A percentile compares a stretch with the other conserved stretches of the same genome.
Conservation (phyloP, 1,139 yeast genomes). For the Debaryomyces subglobosus region DNA sequence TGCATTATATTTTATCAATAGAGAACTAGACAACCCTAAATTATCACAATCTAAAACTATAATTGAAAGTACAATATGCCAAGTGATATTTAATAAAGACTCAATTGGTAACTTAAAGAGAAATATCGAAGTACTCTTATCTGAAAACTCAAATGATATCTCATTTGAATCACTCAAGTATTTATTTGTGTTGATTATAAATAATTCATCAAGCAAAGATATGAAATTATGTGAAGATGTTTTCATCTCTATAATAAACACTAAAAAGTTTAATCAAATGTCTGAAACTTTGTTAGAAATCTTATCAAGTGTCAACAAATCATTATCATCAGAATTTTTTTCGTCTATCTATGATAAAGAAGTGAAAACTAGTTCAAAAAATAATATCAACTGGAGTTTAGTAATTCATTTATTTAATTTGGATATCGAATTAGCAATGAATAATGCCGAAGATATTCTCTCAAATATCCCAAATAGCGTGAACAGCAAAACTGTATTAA, state of each 20-base stretch:
- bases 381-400: conserved; percentile 44
- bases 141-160: conserved; percentile 13
- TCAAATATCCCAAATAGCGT: conserved; percentile 20
- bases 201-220: conserved; percentile 28
- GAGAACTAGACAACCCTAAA: neutral
- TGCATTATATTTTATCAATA: conserved; percentile 15
- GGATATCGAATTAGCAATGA: conserved; percentile 55
- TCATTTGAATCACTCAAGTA: conserved; percentile 19
- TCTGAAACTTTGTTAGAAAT: conserved; percentile 43
- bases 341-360: conserved; percentile 35
- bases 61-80: conserved; percentile 15
- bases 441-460: conserved; percentile 29
- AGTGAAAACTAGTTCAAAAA: conserved; percentile 18
- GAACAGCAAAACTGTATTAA: conserved; percentile 12
- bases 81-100: conserved; percentile 22
- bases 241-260: conserved; percentile 37
- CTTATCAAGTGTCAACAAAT: conserved; percentile 44
- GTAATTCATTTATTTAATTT: conserved; percentile 47
- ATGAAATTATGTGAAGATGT: conserved; percentile 46
- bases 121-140: conserved; percentile 23
- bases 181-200: conserved; percentile 31
- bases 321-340: conserved; percentile 52
- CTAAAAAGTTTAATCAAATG: conserved; percentile 29
- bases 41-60: conserved; percentile 12
- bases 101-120: conserved; percentile 18